These are phyloP conservation scores for Aspergillus bertholletiae DNA, from an alignment of 495 filamentous ascomycete genomes.

Conservation along the genomic window DNA sequence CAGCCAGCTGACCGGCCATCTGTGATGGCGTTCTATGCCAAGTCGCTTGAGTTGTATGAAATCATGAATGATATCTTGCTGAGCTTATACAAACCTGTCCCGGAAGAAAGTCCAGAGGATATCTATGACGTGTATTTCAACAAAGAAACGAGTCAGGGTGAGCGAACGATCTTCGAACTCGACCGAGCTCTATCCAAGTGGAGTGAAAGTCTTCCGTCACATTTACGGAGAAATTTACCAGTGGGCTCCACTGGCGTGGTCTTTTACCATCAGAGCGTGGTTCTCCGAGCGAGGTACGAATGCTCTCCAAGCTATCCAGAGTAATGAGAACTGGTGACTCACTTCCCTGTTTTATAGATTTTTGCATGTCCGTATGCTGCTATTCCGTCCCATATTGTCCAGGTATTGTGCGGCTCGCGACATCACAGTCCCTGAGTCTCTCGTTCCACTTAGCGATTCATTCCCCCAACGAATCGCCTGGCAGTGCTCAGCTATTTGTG, in stretches of 20 bases:
- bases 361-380: conserved; percentile 33
- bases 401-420: conserved; percentile 34
- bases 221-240: conserved; percentile 17
- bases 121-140: conserved; percentile 32
- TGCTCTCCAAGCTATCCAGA: not conserved
- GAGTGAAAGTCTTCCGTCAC: conserved; percentile 26
- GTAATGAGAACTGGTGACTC: not conserved
- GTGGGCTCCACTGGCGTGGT: conserved; percentile 12
- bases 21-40: conserved; percentile 39
- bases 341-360: conserved; percentile 16
- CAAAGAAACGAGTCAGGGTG: conserved; percentile 19
- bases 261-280: conserved; percentile 33
- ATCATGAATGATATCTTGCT: conserved; percentile 40
- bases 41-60: conserved; percentile 36
- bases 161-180: conserved; percentile 34
- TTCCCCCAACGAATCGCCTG: conserved; percentile 35
- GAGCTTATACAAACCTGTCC: conserved; percentile 27
- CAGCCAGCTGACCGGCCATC: conserved; percentile 28
- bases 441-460: conserved; percentile 27
- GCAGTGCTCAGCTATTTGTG: conserved; percentile 36
- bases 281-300: conserved; percentile 29
- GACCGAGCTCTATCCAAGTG: conserved; percentile 32
- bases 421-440: conserved; percentile 13
- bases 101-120: conserved; percentile 26
- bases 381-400: conserved; percentile 35